Percentiles rank a stretch among this genome's conserved stretches.
These are phyloP conservation scores for Fusarium udum DNA, from an alignment of 2,329 filamentous ascomycete species.

Conservation along the genomic window DNA sequence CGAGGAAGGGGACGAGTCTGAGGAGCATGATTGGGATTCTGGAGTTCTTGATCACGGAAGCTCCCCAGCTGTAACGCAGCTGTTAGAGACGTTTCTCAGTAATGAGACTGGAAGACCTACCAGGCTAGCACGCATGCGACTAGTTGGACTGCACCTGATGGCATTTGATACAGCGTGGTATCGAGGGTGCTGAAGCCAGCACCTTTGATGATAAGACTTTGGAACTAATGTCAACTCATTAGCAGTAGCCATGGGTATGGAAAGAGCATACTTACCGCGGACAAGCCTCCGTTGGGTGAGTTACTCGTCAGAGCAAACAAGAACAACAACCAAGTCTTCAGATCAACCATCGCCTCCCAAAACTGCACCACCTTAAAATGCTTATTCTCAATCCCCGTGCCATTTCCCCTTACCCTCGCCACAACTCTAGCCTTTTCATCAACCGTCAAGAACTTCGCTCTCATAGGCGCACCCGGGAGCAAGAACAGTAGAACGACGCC, in stretches of 20 bases:
- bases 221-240: too few species aligned
- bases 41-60: not conserved
- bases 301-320: constrained; percentile 60
- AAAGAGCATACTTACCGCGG: constrained; percentile 12
- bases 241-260: too few species aligned
- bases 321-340: constrained; percentile 69
- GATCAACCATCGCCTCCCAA: constrained; percentile 58
- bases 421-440: constrained; percentile 59
- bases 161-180: constrained; percentile 33
- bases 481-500: constrained; percentile 63
- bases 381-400: constrained; percentile 63
- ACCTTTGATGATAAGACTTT: constrained; percentile 39
- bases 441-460: constrained; percentile 57
- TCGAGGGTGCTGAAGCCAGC: constrained; percentile 32
- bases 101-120: not conserved
- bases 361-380: constrained; percentile 58
- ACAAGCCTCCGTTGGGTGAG: constrained; percentile 64
- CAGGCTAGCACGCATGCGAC: constrained; percentile 24
- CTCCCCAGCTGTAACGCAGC: not conserved
- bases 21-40: constrained; percentile 29
- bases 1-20: constrained; percentile 14
- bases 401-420: constrained; percentile 59
- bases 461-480: constrained; percentile 62
- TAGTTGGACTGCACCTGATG: constrained; percentile 28
- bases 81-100: not conserved